phyloP scores from a whole-genome alignment of 2,329 filamentous ascomycete species.

The Colletotrichum cordylinicola region DNA sequence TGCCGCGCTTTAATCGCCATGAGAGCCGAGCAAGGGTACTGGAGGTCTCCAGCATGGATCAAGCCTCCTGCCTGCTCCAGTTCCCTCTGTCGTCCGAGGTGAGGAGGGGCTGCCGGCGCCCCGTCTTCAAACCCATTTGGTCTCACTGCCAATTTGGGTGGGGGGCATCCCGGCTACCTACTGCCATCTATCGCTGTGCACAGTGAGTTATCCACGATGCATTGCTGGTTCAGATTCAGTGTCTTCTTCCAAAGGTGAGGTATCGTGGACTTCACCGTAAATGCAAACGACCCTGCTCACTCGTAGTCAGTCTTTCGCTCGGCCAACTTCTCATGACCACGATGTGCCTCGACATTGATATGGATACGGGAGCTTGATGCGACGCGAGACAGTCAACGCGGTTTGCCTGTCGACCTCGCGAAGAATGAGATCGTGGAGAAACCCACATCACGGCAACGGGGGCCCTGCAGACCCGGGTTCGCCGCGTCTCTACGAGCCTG shows the following conservation, averaged over 20 bases:
- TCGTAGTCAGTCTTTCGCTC: not conserved
- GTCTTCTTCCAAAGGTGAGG: not conserved
- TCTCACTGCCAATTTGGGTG: conserved; percentile 6
- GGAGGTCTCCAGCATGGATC: conserved; percentile 12
- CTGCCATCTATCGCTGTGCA: not conserved
- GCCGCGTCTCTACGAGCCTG: not conserved
- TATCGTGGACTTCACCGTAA: not conserved
- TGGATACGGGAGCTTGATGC: not conserved
- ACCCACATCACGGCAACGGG: not conserved
- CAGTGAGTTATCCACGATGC: not conserved
- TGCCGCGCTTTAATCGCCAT: not conserved
- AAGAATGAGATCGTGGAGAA: not conserved
- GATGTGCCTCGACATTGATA: not conserved
- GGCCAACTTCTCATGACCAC: not conserved
- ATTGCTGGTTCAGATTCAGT: not conserved
- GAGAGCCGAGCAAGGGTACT: not conserved
- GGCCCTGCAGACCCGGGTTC: not conserved
- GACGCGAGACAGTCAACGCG: not conserved
- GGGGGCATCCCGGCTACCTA: not conserved
- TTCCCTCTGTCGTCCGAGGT: conserved; percentile 9
- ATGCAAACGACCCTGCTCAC: not conserved
- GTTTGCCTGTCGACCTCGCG: not conserved
- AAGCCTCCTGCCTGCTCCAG: conserved; percentile 6
- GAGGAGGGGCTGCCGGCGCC: conserved; percentile 2
- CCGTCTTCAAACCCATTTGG: conserved; percentile 12